Percentiles rank a stretch among this genome's conserved stretches.
phyloP scores from a whole-genome alignment of 2,329 filamentous ascomycete genomes.

The Aspergillus sp. region DNA sequence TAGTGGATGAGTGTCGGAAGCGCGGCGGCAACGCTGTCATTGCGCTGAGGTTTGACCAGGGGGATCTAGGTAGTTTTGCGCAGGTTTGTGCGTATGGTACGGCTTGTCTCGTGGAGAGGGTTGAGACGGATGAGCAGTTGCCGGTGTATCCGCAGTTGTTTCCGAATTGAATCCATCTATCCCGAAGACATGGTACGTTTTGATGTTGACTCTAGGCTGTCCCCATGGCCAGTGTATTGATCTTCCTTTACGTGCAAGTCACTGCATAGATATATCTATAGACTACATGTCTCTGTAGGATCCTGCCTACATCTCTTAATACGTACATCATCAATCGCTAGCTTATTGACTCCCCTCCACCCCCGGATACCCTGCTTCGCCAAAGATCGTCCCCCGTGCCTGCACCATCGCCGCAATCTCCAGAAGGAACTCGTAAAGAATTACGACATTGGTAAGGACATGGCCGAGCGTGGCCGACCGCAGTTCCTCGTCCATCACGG shows the following conservation, averaged over 20 bases:
- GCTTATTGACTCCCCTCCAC: neutral
- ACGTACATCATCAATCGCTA: no score
- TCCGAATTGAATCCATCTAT: no score
- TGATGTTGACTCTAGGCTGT: no score
- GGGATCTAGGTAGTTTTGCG: neutral
- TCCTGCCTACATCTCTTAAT: neutral
- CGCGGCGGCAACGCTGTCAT: neutral
- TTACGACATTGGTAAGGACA: constrained; percentile 73
- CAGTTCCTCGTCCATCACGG: constrained; percentile 27
- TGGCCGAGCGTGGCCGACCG: constrained; percentile 68
- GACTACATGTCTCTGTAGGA: neutral
- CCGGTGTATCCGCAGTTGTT: no score
- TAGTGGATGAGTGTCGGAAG: neutral
- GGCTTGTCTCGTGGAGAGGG: neutral
- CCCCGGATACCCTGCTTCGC: constrained; percentile 64
- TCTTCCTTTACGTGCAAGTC: no score
- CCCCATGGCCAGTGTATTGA: no score
- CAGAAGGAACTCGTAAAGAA: constrained; percentile 75
- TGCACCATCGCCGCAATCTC: constrained; percentile 74
- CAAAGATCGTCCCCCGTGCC: constrained; percentile 70
- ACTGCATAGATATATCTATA: no score
- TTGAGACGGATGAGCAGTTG: neutral
- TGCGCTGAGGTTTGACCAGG: neutral
- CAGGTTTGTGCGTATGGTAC: neutral
- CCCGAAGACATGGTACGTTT: no score